Percentiles rank a stretch among this genome's conserved stretches.
Evolutionary conservation across 2,329 filamentous ascomycete genomes (phyloP).

Genomic region (Alternaria sp.): DNA sequence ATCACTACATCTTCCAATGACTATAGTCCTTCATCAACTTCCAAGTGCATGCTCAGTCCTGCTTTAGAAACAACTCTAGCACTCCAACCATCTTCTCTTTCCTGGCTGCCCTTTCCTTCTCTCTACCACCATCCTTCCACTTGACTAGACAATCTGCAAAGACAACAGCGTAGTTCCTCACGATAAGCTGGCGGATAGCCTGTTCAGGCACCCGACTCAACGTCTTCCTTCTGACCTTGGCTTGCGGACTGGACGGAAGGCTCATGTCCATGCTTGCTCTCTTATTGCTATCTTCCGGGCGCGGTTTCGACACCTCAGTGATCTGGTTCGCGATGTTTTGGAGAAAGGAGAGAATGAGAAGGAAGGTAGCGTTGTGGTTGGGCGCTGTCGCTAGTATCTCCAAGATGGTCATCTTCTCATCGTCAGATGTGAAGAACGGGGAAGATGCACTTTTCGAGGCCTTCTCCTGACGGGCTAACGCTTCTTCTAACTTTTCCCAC

Average conservation of each 20-base stretch:
- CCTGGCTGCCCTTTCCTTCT: conserved; percentile 65
- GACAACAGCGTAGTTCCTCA: conserved; percentile 68
- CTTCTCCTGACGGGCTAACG: conserved; percentile 47
- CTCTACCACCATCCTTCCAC: conserved; percentile 49
- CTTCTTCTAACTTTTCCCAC: conserved; percentile 61
- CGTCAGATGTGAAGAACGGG: conserved; percentile 51
- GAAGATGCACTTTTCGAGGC: conserved; percentile 47
- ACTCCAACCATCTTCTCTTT: conserved; percentile 71
- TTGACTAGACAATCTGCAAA: conserved; percentile 71
- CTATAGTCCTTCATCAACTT: not conserved
- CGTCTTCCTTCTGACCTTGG: conserved; percentile 46
- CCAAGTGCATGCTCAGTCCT: conserved; percentile 2
- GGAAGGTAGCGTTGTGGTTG: conserved; percentile 86
- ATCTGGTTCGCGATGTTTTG: conserved; percentile 64
- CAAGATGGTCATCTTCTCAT: conserved; percentile 68
- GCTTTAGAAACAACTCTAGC: conserved; percentile 71
- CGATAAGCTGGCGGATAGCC: conserved; percentile 64
- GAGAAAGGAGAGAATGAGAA: conserved; percentile 83
- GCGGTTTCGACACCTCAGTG: conserved; percentile 35
- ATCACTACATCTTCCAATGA: not conserved
- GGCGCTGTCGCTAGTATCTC: conserved; percentile 73
- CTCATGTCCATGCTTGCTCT: conserved; percentile 35
- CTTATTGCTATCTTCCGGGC: conserved; percentile 24
- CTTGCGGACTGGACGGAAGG: conserved; percentile 40
- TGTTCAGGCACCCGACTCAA: conserved; percentile 56